phyloP scores from a whole-genome alignment of 140 eudicot genomes.

The Oenanthe javanica region DNA sequence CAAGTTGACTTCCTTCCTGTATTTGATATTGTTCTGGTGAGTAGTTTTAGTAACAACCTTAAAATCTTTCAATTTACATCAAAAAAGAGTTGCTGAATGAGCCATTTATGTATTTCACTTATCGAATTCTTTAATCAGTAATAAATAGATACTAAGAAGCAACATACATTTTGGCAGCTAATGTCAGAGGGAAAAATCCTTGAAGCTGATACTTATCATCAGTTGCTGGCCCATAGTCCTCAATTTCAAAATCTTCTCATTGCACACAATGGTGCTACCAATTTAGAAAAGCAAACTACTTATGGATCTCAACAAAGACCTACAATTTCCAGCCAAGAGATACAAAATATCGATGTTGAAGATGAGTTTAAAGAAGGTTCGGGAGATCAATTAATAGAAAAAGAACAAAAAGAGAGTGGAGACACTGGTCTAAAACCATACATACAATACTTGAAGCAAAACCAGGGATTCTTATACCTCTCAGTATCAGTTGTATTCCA shows the following conservation, averaged over 20 bases:
- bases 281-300: slow-evolving; percentile 14
- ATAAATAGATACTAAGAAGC: background rate
- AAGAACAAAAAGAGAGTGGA: slow-evolving; percentile 62
- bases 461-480: slow-evolving; percentile 48
- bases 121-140: background rate
- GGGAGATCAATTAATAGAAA: slow-evolving; percentile 47
- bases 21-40: slow-evolving; percentile 46
- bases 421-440: slow-evolving; percentile 55
- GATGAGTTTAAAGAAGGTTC: slow-evolving; percentile 15
- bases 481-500: slow-evolving; percentile 31
- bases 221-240: slow-evolving; percentile 34
- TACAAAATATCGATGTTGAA: slow-evolving; percentile 14
- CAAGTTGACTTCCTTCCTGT: slow-evolving; percentile 80
- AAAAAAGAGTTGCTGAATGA: background rate
- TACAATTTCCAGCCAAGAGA: slow-evolving; percentile 24
- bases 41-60: background rate
- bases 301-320: slow-evolving; percentile 19
- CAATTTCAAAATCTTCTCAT: slow-evolving; percentile 48
- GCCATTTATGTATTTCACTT: background rate
- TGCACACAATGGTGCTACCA: slow-evolving; percentile 32
- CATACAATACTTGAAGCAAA: slow-evolving; percentile 42
- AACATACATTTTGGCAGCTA: slow-evolving; percentile 23
- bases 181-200: slow-evolving; percentile 53
- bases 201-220: slow-evolving; percentile 35
- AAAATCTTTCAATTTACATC: background rate